A percentile compares a stretch with the other conserved stretches of the same genome.
These are phyloP conservation scores for Xerocomus potaroensis DNA, from an alignment of 768 basidiomycete species.

Conservation along the genomic window DNA sequence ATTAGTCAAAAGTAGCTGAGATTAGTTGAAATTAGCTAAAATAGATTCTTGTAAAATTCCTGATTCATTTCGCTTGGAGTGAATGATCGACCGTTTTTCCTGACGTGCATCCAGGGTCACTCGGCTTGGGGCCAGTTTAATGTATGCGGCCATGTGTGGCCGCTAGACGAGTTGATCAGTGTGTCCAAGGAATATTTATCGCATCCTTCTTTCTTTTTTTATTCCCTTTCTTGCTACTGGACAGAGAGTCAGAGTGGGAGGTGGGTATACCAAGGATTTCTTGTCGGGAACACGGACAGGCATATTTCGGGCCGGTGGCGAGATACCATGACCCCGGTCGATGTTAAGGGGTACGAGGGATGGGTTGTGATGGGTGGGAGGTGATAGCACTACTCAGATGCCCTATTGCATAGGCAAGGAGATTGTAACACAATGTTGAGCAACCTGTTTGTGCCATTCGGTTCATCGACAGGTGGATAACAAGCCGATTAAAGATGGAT, in stretches of 20 bases:
- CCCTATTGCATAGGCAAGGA: too few species aligned
- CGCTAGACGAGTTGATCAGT: conserved; percentile 76
- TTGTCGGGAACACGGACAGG: conserved; percentile 65
- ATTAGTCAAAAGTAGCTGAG: too few species aligned
- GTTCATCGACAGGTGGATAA: too few species aligned
- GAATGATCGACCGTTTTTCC: too few species aligned
- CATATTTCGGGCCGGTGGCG: conserved; percentile 84
- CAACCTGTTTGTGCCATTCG: too few species aligned
- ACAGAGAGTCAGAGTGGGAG: conserved; percentile 68
- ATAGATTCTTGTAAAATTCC: too few species aligned
- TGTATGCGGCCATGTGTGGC: conserved; percentile 72
- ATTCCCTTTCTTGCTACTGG: conserved; percentile 37
- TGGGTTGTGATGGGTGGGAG: conserved; percentile 75
- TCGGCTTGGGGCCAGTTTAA: conserved; percentile 90
- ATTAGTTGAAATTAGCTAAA: too few species aligned
- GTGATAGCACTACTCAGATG: too few species aligned
- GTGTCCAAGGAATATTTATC: conserved; percentile 82
- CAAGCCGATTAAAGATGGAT: too few species aligned
- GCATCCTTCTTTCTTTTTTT: conserved; percentile 3
- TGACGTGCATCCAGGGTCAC: conserved; percentile 61
- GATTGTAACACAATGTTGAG: too few species aligned
- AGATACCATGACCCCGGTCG: conserved; percentile 66
- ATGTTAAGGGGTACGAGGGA: conserved; percentile 76
- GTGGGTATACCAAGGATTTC: conserved; percentile 84
- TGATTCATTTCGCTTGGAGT: too few species aligned